Percentiles rank a stretch among this genome's conserved stretches.
phyloP scores from a whole-genome alignment of 495 filamentous ascomycete species.

The Xylaria intraflava region DNA sequence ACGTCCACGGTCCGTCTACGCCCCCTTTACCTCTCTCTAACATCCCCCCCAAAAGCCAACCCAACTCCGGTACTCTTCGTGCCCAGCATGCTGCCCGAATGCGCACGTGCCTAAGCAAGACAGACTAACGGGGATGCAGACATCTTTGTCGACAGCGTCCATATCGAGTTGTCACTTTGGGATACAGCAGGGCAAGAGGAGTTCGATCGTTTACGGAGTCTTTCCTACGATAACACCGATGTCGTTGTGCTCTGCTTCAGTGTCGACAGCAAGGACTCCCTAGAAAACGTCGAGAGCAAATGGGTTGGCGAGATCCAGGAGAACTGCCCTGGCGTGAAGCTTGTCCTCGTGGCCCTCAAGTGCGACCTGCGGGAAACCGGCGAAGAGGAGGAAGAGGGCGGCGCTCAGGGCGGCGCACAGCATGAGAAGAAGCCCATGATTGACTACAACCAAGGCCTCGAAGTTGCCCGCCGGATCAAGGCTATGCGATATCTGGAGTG shows the following conservation, averaged over 20 bases:
- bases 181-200: conserved; percentile 98
- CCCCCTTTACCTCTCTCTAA: neutral
- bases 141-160: conserved; percentile 93
- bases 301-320: conserved; percentile 97
- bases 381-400: conserved; percentile 49
- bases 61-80: neutral
- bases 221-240: conserved; percentile 93
- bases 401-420: conserved; percentile 26
- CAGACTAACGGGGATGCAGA: conserved; percentile 44
- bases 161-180: conserved; percentile 96
- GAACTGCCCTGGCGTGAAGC: conserved; percentile 88
- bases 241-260: conserved; percentile 98
- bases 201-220: conserved; percentile 90
- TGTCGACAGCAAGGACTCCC: conserved; percentile 89
- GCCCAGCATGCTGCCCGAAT: neutral
- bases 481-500: conserved; percentile 95
- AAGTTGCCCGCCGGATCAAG: conserved; percentile 83
- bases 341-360: conserved; percentile 94
- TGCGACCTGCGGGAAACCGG: conserved; percentile 79
- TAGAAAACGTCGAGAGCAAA: conserved; percentile 97
- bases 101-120: neutral
- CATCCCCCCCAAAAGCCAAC: neutral
- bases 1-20: conserved; percentile 75
- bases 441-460: conserved; percentile 85
- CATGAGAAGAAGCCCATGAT: conserved; percentile 68